Evolutionary conservation across 805 yeast genomes (phyloP), one percentile per base, ranked within the genome.

Genomic region (Yarrowia osloensis): DNA sequence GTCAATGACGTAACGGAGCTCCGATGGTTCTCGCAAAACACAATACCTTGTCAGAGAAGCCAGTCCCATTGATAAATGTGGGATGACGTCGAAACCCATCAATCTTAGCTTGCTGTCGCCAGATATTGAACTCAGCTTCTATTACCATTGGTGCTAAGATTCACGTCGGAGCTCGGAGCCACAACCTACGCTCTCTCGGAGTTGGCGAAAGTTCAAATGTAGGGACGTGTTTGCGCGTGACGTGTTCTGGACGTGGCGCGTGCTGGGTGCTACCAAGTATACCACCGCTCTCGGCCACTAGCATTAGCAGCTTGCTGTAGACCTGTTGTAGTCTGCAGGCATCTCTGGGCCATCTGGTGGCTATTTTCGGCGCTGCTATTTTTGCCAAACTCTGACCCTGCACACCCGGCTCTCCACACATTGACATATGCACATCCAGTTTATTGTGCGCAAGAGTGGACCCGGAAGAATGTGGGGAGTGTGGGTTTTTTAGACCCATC

Each of bases 351-450:
- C n/a, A n/a, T n/a, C n/a, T n/a, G n/a, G n/a, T n/a, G 21, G 21
- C 42, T 40, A 19, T 40, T 40, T 21, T 11, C 15, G 9, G 15
- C 24, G 1, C 7, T 40, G 4, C 44, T 40, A 19, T 40, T 40
- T 40, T 33, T 13, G 35, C 49, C 50, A 46, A 46, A 52, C 59
- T 52, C 42, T 33, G 40, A 33, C 40, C 54, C 29, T 33, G 42
- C 59, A 33, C 15, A 21, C 59, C 42, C 59, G 28, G 2, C 7
- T 12, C 4, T 13, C 37, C 6, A 3, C 13, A 31, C 55, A 33
- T n/a, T 49, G 55, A 49, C 2, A 24, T 52, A 52, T 52, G 59
- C 42, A 52, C 59, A 6, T 21, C 59, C 59, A 12, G 59, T 33
- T 52, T 52, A 22, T 21, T 5, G 21, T 17, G 40, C 42, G 33